Evolutionary conservation across 2,329 filamentous ascomycete species (phyloP), one percentile per base, ranked within the genome.

Genomic region (Cercospora brassicicola): DNA sequence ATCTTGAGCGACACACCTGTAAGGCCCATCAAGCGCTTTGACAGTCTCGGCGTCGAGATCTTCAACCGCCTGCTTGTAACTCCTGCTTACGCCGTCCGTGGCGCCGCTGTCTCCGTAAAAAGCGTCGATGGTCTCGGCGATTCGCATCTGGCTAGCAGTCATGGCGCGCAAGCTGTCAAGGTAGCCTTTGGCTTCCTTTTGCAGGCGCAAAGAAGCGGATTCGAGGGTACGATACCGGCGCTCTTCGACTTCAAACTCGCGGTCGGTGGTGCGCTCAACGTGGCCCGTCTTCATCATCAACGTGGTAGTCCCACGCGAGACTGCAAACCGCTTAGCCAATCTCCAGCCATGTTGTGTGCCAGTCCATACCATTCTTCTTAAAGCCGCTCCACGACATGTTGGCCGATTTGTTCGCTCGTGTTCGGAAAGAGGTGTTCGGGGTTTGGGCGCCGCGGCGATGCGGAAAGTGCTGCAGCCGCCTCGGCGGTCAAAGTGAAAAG

Each of bases 241-340:
- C 76, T 71, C 72, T 81, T 99, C 96, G 63, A 98, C 94, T 82
- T 98, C 95, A 81, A 98, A 99, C 80, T 98, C 95, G 74, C 96
- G 92, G 83, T 99, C 95, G 80, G 94, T 97, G 28, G 95, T 99
- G 84, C 95, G 94, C 83, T 99, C 95, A 76, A 99, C 96, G 84
- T 98, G 95, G 69, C 95, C 92, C 67, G 94, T 96, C 87, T 99
- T 99, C 94, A 99, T 98, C 93, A 99, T 97, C 71, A 98, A 94
- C 89, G 97, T 94, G 83, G 96, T 99, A 82, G 94, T 97, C 77
- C 94, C 94, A 84, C 95, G 93, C 85, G 95, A 94, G 85, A 98
- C 94, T 96, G 96, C 82, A 96, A 97, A 85, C 11, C 13, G 95
- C 93, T 84, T 93, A 94, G 73, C 60, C 62, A 55, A n/a, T 30